Evolutionary conservation across 2,329 filamentous ascomycete genomes (phyloP).

Genomic region (Botryotinia convoluta): DNA sequence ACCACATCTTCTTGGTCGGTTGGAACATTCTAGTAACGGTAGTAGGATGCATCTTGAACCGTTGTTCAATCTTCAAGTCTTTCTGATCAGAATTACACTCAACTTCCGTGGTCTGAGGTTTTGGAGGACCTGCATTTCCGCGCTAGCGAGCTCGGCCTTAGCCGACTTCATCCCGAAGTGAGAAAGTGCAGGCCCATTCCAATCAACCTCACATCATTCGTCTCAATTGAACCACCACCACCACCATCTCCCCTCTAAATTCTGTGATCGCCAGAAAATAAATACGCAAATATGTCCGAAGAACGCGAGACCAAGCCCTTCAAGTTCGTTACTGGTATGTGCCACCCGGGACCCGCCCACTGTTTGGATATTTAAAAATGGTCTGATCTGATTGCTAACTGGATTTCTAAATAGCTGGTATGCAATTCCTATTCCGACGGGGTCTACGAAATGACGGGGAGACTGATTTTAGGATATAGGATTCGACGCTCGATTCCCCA

Average conservation of each 20-base stretch:
- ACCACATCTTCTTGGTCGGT: conserved; percentile 64
- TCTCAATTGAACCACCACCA: conserved; percentile 39
- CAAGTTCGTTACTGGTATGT: conserved; percentile 99
- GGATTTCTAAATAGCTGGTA: conserved; percentile 46
- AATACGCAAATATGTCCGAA: conserved; percentile 78
- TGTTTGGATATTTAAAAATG: conserved; percentile 31
- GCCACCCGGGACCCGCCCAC: conserved; percentile 23
- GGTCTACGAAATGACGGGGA: neutral
- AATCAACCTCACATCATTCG: conserved; percentile 32
- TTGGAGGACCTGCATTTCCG: conserved; percentile 20
- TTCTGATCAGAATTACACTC: conserved; percentile 6
- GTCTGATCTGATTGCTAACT: conserved; percentile 42
- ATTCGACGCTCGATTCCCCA: conserved; percentile 98
- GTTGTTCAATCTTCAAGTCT: conserved; percentile 22
- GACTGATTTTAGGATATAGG: conserved; percentile 52
- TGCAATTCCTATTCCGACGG: conserved; percentile 32
- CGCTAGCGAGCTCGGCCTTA: conserved; percentile 30
- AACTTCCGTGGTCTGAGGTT: conserved; percentile 28
- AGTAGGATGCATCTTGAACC: conserved; percentile 47
- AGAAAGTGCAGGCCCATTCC: conserved; percentile 24
- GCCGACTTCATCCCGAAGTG: conserved; percentile 37
- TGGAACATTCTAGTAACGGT: conserved; percentile 65
- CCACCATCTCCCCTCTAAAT: conserved; percentile 35
- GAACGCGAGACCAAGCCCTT: conserved; percentile 98
- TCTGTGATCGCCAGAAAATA: conserved; percentile 32